These are phyloP conservation scores for Fusarium bactridioides DNA, from an alignment of 2,329 filamentous ascomycete species.

Conservation along the genomic window DNA sequence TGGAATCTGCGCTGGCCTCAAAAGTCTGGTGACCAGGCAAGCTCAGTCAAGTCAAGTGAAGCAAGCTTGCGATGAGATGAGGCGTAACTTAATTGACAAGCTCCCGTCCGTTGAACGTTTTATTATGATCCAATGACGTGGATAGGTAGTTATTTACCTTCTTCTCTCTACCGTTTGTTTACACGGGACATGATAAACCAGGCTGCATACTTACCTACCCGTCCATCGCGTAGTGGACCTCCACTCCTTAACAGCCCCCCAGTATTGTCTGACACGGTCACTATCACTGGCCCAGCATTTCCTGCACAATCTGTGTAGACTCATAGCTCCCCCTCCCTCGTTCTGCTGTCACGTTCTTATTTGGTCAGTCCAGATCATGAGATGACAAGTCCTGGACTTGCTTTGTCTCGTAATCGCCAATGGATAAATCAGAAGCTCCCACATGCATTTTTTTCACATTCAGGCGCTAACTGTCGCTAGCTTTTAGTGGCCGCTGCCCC, in stretches of 20 bases:
- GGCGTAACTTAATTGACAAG: background rate
- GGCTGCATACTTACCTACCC: background rate
- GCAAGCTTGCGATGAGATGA: background rate
- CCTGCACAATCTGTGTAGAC: conserved; percentile 2
- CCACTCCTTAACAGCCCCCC: conserved; percentile 4
- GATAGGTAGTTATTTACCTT: background rate
- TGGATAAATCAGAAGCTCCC: conserved; percentile 24
- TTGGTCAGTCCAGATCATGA: conserved; percentile 10
- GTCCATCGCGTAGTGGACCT: conserved; percentile 3
- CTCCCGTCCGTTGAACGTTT: background rate
- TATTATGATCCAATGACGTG: background rate
- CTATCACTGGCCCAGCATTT: conserved; percentile 11
- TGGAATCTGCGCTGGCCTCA: conserved; percentile 23
- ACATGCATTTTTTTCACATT: conserved; percentile 5
- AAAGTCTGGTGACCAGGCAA: background rate
- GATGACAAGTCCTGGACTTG: conserved; percentile 2
- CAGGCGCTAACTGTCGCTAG: conserved; percentile 27
- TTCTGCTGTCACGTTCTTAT: conserved; percentile 26
- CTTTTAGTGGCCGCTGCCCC: conserved; percentile 29
- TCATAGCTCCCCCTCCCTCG: conserved; percentile 12
- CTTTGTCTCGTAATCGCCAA: background rate
- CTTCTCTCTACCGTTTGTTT: background rate
- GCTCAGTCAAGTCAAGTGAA: background rate
- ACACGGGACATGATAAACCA: background rate
- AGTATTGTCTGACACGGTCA: conserved; percentile 11